Evolutionary conservation across 768 basidiomycete species (phyloP).

Genomic region (Gloeophyllum trabeum): DNA sequence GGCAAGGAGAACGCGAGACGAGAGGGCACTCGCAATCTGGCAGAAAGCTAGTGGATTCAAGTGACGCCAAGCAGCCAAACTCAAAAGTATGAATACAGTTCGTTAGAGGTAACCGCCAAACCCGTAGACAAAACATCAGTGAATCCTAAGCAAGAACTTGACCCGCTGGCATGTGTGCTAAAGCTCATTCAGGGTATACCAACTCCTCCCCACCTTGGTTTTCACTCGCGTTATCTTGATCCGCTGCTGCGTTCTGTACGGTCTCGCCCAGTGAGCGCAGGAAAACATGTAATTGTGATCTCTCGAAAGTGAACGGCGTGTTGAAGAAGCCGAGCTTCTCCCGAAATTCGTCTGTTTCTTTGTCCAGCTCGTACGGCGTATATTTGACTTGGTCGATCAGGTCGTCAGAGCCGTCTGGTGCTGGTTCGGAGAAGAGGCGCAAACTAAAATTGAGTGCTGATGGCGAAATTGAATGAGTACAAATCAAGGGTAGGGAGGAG

Average conservation of each 20-base stretch:
- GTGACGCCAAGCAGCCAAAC: too few species aligned
- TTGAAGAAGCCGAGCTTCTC: conserved; percentile 49
- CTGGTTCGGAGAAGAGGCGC: conserved; percentile 31
- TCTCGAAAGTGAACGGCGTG: conserved; percentile 56
- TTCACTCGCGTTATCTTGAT: conserved; percentile 16
- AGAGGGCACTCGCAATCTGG: conserved; percentile 39
- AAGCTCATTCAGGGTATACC: too few species aligned
- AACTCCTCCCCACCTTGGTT: not conserved
- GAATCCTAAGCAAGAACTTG: too few species aligned
- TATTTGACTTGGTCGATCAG: conserved; percentile 44
- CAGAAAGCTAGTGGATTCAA: conserved; percentile 45
- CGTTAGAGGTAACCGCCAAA: too few species aligned
- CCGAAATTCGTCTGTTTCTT: conserved; percentile 45
- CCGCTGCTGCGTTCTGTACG: conserved; percentile 17
- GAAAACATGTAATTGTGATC: conserved; percentile 57
- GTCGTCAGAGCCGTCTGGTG: conserved; percentile 23
- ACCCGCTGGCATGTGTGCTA: too few species aligned
- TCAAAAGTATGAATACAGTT: too few species aligned
- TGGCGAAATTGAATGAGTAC: conserved; percentile 3
- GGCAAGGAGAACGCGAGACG: conserved; percentile 29
- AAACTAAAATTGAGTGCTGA: conserved; percentile 54
- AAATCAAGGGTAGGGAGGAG: conserved; percentile 2
- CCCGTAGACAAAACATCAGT: not conserved
- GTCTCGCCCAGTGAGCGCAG: too few species aligned
- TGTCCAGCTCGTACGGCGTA: conserved; percentile 51